These are phyloP conservation scores for Balakata baccata DNA, from an alignment of 345 rosid species.

Conservation along the genomic window DNA sequence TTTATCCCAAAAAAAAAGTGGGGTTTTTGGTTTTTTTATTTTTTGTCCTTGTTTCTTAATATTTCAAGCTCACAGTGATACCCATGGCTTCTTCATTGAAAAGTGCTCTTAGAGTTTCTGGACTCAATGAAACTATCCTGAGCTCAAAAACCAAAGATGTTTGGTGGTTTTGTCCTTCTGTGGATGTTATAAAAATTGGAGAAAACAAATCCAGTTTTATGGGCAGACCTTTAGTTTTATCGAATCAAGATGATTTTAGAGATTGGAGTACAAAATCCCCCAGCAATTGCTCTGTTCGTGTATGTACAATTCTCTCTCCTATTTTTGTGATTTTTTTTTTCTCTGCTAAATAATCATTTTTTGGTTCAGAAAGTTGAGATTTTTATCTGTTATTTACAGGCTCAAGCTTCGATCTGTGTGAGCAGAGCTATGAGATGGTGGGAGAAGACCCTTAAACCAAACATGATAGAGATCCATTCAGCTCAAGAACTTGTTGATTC, in stretches of 20 bases:
- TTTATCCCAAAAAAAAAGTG: slow-evolving; percentile 9
- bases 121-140: slow-evolving; percentile 16
- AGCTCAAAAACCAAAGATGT: slow-evolving; percentile 20
- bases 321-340: background rate
- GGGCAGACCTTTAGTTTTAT: slow-evolving; percentile 34
- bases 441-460: slow-evolving; percentile 57
- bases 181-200: slow-evolving; percentile 12
- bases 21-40: background rate
- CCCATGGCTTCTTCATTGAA: slow-evolving; percentile 38
- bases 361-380: background rate
- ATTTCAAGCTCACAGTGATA: background rate
- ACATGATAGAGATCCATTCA: slow-evolving; percentile 64
- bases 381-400: slow-evolving; percentile 27
- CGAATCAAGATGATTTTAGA: slow-evolving; percentile 27
- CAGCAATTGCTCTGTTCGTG: slow-evolving; percentile 32
- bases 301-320: slow-evolving; percentile 21
- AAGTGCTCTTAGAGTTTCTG: slow-evolving; percentile 20
- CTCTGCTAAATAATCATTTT: background rate
- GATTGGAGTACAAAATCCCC: slow-evolving; percentile 32
- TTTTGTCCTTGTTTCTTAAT: background rate
- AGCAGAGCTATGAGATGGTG: slow-evolving; percentile 67
- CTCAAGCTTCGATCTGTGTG: slow-evolving; percentile 44
- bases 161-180: slow-evolving; percentile 28
- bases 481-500: slow-evolving; percentile 59
- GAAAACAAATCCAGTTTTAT: slow-evolving; percentile 32